Evolutionary conservation across 2,329 filamentous ascomycete genomes (phyloP), one percentile per base, ranked within the genome.

Genomic region (Colletotrichum sp.): DNA sequence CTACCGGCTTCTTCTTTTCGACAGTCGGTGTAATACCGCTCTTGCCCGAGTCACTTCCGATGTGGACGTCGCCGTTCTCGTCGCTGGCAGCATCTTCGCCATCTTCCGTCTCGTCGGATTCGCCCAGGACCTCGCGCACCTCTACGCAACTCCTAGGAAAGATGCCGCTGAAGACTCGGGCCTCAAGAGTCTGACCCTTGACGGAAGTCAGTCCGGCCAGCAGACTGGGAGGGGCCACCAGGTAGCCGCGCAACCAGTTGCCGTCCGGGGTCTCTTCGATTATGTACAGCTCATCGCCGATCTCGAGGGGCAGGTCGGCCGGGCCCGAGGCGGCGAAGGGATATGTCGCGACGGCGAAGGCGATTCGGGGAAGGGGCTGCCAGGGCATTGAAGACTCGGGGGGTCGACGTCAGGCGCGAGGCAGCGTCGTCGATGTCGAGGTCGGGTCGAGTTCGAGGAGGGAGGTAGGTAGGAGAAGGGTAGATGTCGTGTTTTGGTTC

Each of bases 241-340:
- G 90, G 85, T 99, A 99, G 75, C 97, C 97, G 71, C 97, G 94
- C 85, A 96, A 94, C 98, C 97, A 99, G 84, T 95, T 92, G 81
- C 94, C 95, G 86, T 98, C 92, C 26, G 95, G 94, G 52, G 96
- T 98, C 86, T 99, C 95, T 86, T 99, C 96, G 83, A 99, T 98
- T 79, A 99, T 98, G 87, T 99, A 99, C 79, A 99, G 90, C 87
- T 99, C 97, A 90, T 99, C 97, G 84, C 97, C 97, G 78, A 99
- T 95, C 86, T 99, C 96, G 84, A 99, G 93, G 12, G 98, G 97
- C 24, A 99, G 93, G 86, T 99, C 97, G 84, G 96, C 95, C 70
- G 96, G 92, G 79, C 93, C 93, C 76, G 95, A 93, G 76, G 97
- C 95, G 81, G 94, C 91, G 87, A 99, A 99, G 49, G 97, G 97